phyloP scores from a whole-genome alignment of 192 early-diverging fungal genomes.

The Backusella australiensis region DNA sequence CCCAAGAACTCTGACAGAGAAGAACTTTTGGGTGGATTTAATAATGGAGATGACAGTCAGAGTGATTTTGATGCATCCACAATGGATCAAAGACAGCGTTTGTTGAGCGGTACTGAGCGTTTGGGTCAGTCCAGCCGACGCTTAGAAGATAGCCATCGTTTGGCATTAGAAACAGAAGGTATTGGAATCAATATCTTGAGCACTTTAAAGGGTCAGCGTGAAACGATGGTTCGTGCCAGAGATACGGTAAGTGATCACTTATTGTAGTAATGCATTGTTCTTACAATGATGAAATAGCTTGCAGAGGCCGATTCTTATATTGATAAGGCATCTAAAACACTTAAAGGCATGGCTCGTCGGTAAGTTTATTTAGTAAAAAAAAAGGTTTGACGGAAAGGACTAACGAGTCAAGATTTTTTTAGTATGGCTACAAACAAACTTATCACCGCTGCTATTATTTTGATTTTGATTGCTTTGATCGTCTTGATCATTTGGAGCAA shows the following conservation, averaged over 20 bases:
- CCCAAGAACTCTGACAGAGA: constrained; percentile 52
- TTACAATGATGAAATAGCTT: constrained; percentile 44
- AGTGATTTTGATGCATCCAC: constrained; percentile 54
- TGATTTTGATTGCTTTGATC: constrained; percentile 78
- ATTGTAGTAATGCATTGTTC: not conserved
- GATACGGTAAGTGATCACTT: constrained; percentile 63
- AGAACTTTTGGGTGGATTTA: constrained; percentile 54
- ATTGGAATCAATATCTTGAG: constrained; percentile 83
- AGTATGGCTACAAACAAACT: constrained; percentile 88
- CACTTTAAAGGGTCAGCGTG: constrained; percentile 81
- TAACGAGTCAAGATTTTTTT: constrained; percentile 8
- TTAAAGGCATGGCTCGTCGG: constrained; percentile 76
- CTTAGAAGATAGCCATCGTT: constrained; percentile 82
- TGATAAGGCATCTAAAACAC: constrained; percentile 60
- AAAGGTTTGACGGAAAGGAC: not conserved
- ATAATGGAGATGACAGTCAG: constrained; percentile 26
- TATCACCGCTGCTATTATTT: constrained; percentile 83
- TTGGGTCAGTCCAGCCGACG: constrained; percentile 74
- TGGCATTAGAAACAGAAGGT: constrained; percentile 91
- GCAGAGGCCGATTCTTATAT: constrained; percentile 75
- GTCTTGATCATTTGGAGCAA: constrained; percentile 83
- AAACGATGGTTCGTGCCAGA: constrained; percentile 84
- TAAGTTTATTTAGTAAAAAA: constrained; percentile 30
- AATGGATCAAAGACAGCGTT: constrained; percentile 74
- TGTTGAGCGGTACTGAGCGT: constrained; percentile 86